Evolutionary conservation across 257 asterid genomes (phyloP).

Genomic region (Linaria vulgaris): DNA sequence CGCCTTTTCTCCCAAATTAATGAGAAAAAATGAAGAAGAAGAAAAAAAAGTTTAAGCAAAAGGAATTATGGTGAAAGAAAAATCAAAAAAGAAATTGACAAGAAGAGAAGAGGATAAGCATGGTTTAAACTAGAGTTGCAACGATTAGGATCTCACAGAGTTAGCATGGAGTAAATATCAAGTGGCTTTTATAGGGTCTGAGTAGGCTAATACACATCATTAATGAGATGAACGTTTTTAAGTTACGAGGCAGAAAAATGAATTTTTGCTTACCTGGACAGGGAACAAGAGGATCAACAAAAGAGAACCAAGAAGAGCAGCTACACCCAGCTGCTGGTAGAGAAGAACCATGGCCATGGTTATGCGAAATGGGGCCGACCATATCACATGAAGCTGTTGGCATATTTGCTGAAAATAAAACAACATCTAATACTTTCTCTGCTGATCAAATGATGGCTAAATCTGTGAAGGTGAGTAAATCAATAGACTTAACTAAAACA

Average conservation of each 20-base stretch:
- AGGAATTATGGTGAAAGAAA: constrained; percentile 9
- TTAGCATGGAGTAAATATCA: too few species aligned
- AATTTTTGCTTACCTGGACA: constrained; percentile 76
- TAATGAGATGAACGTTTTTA: neutral
- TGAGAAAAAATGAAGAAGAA: neutral
- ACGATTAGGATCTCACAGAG: too few species aligned
- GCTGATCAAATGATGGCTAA: constrained; percentile 7
- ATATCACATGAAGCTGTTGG: constrained; percentile 82
- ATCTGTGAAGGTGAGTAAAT: neutral
- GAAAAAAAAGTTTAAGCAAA: constrained; percentile 12
- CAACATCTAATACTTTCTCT: constrained; percentile 11
- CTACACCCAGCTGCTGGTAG: constrained; percentile 88
- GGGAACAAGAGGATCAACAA: constrained; percentile 79
- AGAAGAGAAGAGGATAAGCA: constrained; percentile 7
- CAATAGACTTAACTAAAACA: neutral
- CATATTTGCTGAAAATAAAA: constrained; percentile 71
- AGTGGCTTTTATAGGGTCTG: too few species aligned
- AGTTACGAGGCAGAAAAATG: constrained; percentile 6
- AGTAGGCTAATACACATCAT: too few species aligned
- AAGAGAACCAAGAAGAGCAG: constrained; percentile 82
- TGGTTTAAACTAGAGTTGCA: neutral
- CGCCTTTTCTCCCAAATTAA: constrained; percentile 47
- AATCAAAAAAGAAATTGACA: constrained; percentile 4
- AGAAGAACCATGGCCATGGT: constrained; percentile 78
- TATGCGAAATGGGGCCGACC: constrained; percentile 94